phyloP scores from a whole-genome alignment of 225 moss, liverwort and hornwort species.

The Polytrichum commune region DNA sequence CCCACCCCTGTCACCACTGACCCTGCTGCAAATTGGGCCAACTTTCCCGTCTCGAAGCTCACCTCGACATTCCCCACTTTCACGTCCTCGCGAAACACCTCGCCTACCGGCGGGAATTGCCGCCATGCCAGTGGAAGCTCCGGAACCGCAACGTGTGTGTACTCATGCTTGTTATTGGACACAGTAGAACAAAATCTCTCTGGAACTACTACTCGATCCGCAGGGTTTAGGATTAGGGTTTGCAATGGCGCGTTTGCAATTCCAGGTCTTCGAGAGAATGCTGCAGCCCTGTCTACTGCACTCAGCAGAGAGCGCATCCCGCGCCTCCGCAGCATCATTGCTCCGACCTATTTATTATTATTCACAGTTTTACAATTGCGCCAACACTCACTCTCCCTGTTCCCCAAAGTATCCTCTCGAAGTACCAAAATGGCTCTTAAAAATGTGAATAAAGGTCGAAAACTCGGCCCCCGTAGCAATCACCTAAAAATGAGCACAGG shows the following conservation, averaged over 20 bases:
- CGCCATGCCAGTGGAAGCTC: constrained; percentile 75
- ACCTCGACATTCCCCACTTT: constrained; percentile 46
- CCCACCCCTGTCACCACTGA: constrained; percentile 80
- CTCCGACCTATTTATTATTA: not conserved
- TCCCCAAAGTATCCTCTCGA: too few relatives aligned
- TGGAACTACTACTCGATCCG: not conserved
- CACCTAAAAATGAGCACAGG: not conserved
- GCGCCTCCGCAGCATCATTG: constrained; percentile 37
- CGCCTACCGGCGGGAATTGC: constrained; percentile 67
- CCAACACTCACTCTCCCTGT: too few relatives aligned
- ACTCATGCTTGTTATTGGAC: constrained; percentile 10
- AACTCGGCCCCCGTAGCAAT: not conserved
- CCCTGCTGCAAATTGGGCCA: constrained; percentile 92
- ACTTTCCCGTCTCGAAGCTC: constrained; percentile 89
- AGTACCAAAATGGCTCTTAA: too few relatives aligned
- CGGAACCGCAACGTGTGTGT: constrained; percentile 24
- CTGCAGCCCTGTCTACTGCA: constrained; percentile 21
- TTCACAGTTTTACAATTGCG: too few relatives aligned
- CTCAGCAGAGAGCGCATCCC: constrained; percentile 24
- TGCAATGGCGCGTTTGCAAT: not conserved
- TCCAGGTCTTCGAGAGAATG: constrained; percentile 5
- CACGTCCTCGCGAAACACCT: constrained; percentile 69
- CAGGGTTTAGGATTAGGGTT: not conserved
- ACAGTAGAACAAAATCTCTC: constrained; percentile 12
- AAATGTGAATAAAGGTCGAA: too few relatives aligned